Percentiles rank a stretch among this genome's conserved stretches.
Conservation (phyloP, 805 yeast genomes). For the Phaffomyces opuntiae region DNA sequence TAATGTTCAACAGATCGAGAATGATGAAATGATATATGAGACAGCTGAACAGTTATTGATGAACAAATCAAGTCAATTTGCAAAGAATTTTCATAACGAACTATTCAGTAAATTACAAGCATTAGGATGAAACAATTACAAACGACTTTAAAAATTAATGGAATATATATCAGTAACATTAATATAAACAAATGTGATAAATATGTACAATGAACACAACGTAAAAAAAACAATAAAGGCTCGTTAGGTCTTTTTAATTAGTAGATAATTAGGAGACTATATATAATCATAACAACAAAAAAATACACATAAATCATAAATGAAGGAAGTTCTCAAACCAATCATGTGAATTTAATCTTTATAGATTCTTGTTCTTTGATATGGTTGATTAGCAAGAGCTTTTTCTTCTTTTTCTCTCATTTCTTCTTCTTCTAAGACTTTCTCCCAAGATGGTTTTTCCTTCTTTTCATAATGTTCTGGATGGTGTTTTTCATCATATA, state of each 20-base stretch:
- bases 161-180: too few species aligned
- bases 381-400: constrained; percentile 16
- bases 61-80: constrained; percentile 7
- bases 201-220: not conserved
- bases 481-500: constrained; percentile 54
- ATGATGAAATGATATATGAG: constrained; percentile 14
- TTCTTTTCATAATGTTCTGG: constrained; percentile 30
- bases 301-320: not conserved
- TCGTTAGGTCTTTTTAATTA: too few species aligned
- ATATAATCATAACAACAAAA: not conserved
- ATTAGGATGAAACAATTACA: too few species aligned
- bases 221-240: not conserved
- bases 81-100: constrained; percentile 5
- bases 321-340: not conserved
- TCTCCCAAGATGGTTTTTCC: constrained; percentile 40
- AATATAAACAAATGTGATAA: not conserved
- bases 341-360: constrained; percentile 14
- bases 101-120: constrained; percentile 2
- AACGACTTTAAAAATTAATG: not conserved
- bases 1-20: not conserved
- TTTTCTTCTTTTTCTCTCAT: constrained; percentile 22
- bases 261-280: too few species aligned
- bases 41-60: constrained; percentile 24
- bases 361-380: constrained; percentile 31
- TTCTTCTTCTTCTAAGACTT: constrained; percentile 37